Conservation (phyloP, 257 asterid species). For the Nicotiana undulata region DNA sequence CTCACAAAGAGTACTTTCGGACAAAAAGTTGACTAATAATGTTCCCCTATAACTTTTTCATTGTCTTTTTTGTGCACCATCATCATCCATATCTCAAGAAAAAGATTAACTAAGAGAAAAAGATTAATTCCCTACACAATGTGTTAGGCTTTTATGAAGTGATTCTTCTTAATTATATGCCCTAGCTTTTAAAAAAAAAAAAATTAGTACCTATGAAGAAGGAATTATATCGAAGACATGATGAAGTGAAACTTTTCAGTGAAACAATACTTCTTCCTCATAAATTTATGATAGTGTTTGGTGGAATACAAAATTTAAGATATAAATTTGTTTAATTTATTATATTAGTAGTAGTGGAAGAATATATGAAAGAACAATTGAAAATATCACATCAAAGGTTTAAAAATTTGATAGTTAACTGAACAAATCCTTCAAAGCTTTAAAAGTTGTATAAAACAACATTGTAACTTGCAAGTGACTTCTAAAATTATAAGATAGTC, state of each 20-base stretch:
- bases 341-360: no score
- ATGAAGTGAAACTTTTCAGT: no score
- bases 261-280: no score
- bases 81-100: not conserved
- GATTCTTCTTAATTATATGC: not conserved
- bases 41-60: not conserved
- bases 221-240: no score
- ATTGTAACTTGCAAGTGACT: no score
- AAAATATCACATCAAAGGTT: no score
- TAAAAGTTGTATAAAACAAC: no score
- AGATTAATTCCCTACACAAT: not conserved
- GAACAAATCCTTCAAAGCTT: no score
- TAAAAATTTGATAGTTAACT: no score
- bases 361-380: no score
- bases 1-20: not conserved
- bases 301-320: not conserved
- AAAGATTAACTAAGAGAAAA: not conserved
- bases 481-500: no score
- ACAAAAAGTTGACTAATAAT: not conserved
- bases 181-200: not conserved
- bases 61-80: not conserved
- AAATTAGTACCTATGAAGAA: not conserved
- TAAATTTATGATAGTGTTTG: not conserved
- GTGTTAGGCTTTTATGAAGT: not conserved
- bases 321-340: no score